Conservation (phyloP, 441 rosid species). For the Populus tomentosa region DNA sequence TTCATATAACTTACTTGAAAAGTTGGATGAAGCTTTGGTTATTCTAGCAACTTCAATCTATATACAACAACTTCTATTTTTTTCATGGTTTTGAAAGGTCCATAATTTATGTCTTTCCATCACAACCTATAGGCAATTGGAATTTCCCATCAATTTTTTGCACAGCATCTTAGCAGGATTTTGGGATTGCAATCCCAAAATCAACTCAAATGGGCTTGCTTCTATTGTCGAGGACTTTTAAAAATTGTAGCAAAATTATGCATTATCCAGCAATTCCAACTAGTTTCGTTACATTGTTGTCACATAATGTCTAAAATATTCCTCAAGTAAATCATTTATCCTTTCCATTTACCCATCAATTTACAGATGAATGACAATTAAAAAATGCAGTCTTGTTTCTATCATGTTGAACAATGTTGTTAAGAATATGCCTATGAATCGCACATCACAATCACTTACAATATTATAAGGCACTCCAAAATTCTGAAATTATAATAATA, state of each 20-base stretch:
- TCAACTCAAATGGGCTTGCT: not conserved
- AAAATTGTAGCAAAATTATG: too few species aligned
- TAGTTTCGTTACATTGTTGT: too few species aligned
- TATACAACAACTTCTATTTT: not conserved
- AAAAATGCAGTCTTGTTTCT: not conserved
- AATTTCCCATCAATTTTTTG: not conserved
- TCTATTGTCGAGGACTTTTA: not conserved
- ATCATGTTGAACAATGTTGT: too few species aligned
- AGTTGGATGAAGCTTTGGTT: not conserved
- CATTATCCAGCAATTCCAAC: not conserved
- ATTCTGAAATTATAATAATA: too few species aligned
- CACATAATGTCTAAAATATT: not conserved
- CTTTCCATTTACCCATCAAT: not conserved
- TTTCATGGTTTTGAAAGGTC: not conserved
- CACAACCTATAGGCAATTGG: not conserved
- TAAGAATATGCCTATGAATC: too few species aligned
- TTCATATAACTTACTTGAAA: not conserved
- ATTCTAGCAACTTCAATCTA: not conserved
- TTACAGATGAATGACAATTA: not conserved
- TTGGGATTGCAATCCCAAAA: not conserved
- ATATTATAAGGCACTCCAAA: too few species aligned
- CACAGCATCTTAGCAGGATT: not conserved
- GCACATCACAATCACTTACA: too few species aligned
- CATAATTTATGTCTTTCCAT: not conserved
- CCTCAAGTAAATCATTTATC: not conserved